Conservation (phyloP, 2,329 filamentous ascomycete genomes). For the Pseudonectria buxi region DNA sequence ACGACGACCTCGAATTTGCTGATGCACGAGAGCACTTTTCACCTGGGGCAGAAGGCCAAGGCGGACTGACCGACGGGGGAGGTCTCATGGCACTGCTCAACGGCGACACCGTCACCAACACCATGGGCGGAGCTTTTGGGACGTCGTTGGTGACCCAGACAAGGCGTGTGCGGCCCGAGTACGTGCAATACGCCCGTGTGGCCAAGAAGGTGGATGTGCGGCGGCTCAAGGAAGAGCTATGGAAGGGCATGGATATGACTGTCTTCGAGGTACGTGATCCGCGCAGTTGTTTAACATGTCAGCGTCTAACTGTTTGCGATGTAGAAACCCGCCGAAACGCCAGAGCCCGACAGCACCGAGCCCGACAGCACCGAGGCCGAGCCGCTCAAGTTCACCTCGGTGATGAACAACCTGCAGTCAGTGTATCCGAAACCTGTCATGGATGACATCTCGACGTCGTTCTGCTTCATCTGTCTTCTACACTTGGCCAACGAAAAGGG, state of each 20-base stretch:
- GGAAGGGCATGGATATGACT: slow-evolving; percentile 59
- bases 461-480: slow-evolving; percentile 87
- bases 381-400: slow-evolving; percentile 75
- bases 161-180: slow-evolving; percentile 56
- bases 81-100: slow-evolving; percentile 46
- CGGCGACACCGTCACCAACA: slow-evolving; percentile 41
- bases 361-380: slow-evolving; percentile 33
- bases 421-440: slow-evolving; percentile 83
- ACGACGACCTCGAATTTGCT: slow-evolving; percentile 68
- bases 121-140: slow-evolving; percentile 48
- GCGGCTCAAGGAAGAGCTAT: slow-evolving; percentile 62
- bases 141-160: slow-evolving; percentile 61
- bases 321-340: slow-evolving; percentile 14
- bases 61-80: slow-evolving; percentile 38
- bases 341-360: slow-evolving; percentile 21
- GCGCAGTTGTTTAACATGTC: not conserved
- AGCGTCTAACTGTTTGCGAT: slow-evolving; percentile 5
- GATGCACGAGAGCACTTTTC: slow-evolving; percentile 76
- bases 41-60: slow-evolving; percentile 49
- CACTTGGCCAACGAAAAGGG: slow-evolving; percentile 93
- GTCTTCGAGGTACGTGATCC: slow-evolving; percentile 38
- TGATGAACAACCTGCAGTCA: slow-evolving; percentile 81
- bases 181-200: slow-evolving; percentile 63
- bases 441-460: slow-evolving; percentile 89
- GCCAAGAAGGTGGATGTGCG: slow-evolving; percentile 67